These are phyloP conservation scores for Plasmodium reichenowi DNA, from an alignment of 169 alveolate genomes.

Conservation along the genomic window DNA sequence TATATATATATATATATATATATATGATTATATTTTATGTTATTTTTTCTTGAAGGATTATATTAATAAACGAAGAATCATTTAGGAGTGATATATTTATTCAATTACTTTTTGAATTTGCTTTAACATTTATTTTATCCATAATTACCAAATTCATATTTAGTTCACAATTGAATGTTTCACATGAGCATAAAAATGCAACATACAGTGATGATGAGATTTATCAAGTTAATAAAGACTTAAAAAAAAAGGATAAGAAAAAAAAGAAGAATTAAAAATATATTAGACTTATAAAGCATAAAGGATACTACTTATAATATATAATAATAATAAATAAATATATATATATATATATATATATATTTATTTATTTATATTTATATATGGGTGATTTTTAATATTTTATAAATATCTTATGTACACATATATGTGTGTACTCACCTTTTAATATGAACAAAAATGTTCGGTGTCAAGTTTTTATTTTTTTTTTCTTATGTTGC, in stretches of 20 bases:
- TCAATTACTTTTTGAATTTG: conserved; percentile 5
- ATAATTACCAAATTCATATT: conserved; percentile 21
- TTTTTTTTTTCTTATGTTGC: conserved; percentile 20
- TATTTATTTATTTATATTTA: neutral
- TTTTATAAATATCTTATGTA: neutral
- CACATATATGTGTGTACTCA: neutral
- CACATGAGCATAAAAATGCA: neutral
- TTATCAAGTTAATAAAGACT: conserved; percentile 15
- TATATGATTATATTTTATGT: neutral
- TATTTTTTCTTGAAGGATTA: conserved; percentile 22
- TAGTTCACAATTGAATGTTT: conserved; percentile 11
- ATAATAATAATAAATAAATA: neutral
- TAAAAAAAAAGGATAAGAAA: conserved; percentile 32
- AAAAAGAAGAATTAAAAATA: conserved; percentile 14
- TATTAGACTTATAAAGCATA: neutral
- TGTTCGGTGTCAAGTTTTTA: neutral
- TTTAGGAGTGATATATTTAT: conserved; percentile 26
- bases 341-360: conserved; percentile 11
- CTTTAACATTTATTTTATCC: conserved; percentile 25
- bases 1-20: conserved; percentile 4
- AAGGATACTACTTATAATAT: neutral
- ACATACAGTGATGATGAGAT: conserved; percentile 20
- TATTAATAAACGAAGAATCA: conserved; percentile 40
- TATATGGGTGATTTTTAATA: neutral
- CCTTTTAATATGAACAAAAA: no score